Evolutionary conservation across 1,284 basidiomycete genomes (phyloP).

Genomic region (Sanghuangporus weigelae): DNA sequence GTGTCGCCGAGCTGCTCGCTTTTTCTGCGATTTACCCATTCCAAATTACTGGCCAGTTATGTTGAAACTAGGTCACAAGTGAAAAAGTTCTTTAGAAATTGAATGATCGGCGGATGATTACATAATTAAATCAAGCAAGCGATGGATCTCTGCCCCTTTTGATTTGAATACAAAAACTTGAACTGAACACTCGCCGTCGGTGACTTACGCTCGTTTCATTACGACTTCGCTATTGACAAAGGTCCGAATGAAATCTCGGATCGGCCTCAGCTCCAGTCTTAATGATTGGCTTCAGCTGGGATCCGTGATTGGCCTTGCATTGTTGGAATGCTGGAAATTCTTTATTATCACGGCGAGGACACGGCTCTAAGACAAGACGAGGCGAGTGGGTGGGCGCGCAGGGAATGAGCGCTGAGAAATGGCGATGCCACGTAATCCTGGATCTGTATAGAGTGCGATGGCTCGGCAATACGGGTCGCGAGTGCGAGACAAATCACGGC

Average conservation of each 20-base stretch:
- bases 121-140: not conserved
- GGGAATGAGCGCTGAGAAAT: not conserved
- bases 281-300: not conserved
- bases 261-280: not conserved
- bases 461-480: not conserved
- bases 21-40: constrained; percentile 91
- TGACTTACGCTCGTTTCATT: not conserved
- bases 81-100: not conserved
- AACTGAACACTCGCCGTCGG: too few relatives aligned
- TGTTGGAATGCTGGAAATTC: too few relatives aligned
- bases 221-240: not conserved
- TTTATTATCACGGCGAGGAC: not conserved
- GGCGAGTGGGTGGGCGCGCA: not conserved
- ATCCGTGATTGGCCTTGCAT: too few relatives aligned
- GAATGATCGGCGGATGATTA: not conserved
- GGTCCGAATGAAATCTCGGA: not conserved
- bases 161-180: too few relatives aligned
- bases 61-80: not conserved
- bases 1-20: constrained; percentile 72
- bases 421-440: not conserved
- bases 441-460: not conserved
- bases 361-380: not conserved
- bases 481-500: not conserved
- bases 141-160: too few relatives aligned
- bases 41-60: not conserved